Conservation (phyloP, 2,329 filamentous ascomycete genomes). For the Penicillium digitatum region DNA sequence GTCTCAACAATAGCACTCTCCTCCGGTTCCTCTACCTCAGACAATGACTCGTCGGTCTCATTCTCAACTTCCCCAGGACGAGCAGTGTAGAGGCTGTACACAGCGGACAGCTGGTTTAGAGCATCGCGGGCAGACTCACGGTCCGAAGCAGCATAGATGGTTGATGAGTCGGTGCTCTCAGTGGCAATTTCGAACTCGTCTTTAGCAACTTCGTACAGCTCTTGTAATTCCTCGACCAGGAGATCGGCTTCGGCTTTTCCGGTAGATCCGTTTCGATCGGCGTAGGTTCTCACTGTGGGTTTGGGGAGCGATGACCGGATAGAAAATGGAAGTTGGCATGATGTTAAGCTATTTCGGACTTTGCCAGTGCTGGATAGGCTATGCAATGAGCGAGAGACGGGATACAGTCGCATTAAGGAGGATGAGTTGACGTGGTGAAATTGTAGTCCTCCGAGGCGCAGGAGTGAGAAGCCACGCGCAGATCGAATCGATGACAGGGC, state of each 20-base stretch:
- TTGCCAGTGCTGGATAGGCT: neutral
- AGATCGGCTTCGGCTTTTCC: slow-evolving; percentile 31
- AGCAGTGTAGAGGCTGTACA: slow-evolving; percentile 36
- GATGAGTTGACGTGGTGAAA: neutral
- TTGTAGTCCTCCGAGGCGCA: neutral
- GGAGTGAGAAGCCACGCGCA: neutral
- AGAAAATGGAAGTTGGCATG: neutral
- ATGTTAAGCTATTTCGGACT: neutral
- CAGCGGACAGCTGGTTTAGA: slow-evolving; percentile 37
- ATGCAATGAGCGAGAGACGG: neutral
- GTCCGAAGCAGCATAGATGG: slow-evolving; percentile 47
- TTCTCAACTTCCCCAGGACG: slow-evolving; percentile 13
- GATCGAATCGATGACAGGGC: neutral
- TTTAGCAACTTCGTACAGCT: slow-evolving; percentile 42
- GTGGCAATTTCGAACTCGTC: slow-evolving; percentile 51
- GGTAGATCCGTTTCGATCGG: slow-evolving; percentile 6
- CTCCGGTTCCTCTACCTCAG: neutral
- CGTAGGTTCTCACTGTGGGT: neutral
- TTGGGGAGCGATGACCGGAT: neutral
- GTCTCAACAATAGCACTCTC: slow-evolving; percentile 28
- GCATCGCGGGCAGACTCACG: slow-evolving; percentile 46
- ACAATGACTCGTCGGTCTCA: neutral
- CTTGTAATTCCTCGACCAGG: slow-evolving; percentile 38
- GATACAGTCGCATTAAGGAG: neutral
- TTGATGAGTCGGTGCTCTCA: slow-evolving; percentile 44